Conservation (phyloP, 805 yeast species). For the Alloascoidea hylecoeti region DNA sequence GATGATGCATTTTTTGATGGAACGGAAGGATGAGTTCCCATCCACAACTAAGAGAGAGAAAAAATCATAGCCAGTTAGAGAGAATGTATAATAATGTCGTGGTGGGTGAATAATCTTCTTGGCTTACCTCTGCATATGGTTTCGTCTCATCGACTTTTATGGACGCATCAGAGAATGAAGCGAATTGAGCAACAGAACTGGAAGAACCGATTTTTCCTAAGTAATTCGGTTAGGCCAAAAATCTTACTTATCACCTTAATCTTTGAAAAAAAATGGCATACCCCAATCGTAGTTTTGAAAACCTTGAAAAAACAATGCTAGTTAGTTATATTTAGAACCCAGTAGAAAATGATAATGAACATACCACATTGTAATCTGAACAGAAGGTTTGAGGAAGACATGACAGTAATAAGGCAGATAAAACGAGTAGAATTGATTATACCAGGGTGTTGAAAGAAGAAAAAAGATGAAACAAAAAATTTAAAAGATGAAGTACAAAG, state of each 20-base stretch:
- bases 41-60: constrained; percentile 48
- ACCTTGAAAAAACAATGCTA: constrained; percentile 34
- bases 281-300: constrained; percentile 83
- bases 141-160: constrained; percentile 51
- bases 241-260: constrained; percentile 12
- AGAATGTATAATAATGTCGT: background rate
- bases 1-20: constrained; percentile 52
- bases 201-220: constrained; percentile 57
- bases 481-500: too few species aligned
- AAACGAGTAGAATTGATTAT: too few species aligned
- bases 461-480: background rate
- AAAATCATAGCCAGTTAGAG: background rate
- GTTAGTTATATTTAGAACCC: constrained; percentile 12
- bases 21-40: constrained; percentile 95
- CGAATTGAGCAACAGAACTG: constrained; percentile 85
- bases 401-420: too few species aligned
- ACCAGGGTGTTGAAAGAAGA: too few species aligned
- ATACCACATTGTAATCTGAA: constrained; percentile 21
- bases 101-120: constrained; percentile 1
- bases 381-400: constrained; percentile 5
- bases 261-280: constrained; percentile 5
- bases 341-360: constrained; percentile 6
- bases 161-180: constrained; percentile 49
- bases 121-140: constrained; percentile 73
- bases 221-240: background rate